A percentile compares a stretch with the other conserved stretches of the same genome.
These are phyloP conservation scores for Cryoendolithus antarcticus DNA, from an alignment of 2,329 filamentous ascomycete species.

Conservation along the genomic window DNA sequence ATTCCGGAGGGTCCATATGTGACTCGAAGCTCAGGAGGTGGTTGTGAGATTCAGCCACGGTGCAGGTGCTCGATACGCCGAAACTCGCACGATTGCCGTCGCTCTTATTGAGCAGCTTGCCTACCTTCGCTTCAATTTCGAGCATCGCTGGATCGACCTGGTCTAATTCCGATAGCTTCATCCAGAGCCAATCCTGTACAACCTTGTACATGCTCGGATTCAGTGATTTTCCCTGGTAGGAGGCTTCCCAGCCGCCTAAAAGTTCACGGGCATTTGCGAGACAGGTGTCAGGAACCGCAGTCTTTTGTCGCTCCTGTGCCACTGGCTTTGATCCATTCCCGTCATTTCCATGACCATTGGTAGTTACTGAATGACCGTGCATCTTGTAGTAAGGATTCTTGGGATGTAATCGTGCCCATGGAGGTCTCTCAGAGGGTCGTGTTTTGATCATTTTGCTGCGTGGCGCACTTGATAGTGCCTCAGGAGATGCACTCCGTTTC, in stretches of 20 bases:
- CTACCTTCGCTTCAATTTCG: conserved; percentile 91
- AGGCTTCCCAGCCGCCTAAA: conserved; percentile 21
- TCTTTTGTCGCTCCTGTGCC: too few species aligned
- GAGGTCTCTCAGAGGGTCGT: too few species aligned
- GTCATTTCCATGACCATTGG: too few species aligned
- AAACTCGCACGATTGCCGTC: too few species aligned
- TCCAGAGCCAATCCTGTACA: conserved; percentile 18
- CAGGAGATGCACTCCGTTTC: too few species aligned
- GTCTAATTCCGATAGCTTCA: conserved; percentile 18
- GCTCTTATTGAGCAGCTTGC: conserved; percentile 54
- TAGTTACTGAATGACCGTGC: too few species aligned
- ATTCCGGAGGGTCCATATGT: conserved; percentile 48
- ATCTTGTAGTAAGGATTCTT: too few species aligned
- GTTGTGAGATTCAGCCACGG: background rate
- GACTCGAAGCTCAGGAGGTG: background rate
- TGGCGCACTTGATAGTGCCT: too few species aligned
- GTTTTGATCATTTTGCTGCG: too few species aligned
- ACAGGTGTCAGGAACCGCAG: conserved; percentile 10
- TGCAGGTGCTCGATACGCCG: too few species aligned
- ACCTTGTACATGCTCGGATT: conserved; percentile 12
- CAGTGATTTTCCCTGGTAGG: conserved; percentile 15
- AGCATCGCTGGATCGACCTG: conserved; percentile 57
- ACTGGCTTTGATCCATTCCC: too few species aligned
- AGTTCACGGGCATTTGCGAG: conserved; percentile 9
- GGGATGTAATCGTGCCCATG: too few species aligned